Evolutionary conservation across 2,329 filamentous ascomycete species (phyloP).

Genomic region (Thelonectria blattea): DNA sequence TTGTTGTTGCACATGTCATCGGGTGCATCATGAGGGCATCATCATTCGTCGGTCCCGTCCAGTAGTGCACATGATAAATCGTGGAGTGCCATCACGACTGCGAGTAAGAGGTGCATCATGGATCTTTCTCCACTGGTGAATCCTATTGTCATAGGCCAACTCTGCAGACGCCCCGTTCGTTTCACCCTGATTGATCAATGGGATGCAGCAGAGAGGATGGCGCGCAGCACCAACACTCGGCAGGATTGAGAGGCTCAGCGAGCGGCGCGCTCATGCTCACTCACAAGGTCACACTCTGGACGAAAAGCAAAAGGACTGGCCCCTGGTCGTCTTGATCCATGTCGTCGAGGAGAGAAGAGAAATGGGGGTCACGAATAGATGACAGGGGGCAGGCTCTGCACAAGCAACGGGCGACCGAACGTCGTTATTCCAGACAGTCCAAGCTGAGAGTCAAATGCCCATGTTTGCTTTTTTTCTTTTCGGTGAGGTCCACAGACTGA

Average conservation of each 20-base stretch:
- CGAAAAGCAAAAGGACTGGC: conserved; percentile 2
- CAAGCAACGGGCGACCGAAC: conserved; percentile 2
- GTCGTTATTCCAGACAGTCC: conserved; percentile 3
- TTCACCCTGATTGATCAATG: conserved; percentile 37
- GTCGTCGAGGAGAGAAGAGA: background rate
- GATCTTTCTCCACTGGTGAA: conserved; percentile 7
- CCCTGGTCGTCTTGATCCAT: conserved; percentile 5
- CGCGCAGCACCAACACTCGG: conserved; percentile 22
- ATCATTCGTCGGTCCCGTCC: background rate
- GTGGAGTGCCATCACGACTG: conserved; percentile 18
- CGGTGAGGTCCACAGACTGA: background rate
- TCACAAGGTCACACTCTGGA: background rate
- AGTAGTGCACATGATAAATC: conserved; percentile 9
- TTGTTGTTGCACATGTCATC: background rate
- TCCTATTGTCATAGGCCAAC: conserved; percentile 6
- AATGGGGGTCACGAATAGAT: background rate
- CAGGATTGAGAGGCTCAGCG: background rate
- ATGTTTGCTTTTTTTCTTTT: background rate
- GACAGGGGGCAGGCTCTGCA: conserved; percentile 6
- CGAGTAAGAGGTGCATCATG: conserved; percentile 22
- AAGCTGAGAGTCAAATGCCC: conserved; percentile 1
- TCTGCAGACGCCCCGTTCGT: conserved; percentile 16
- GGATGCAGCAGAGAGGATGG: conserved; percentile 25
- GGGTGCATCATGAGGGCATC: background rate
- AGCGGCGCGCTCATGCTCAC: background rate